Conservation (phyloP, 2,329 filamentous ascomycete species). For the Helotiales sp. region DNA sequence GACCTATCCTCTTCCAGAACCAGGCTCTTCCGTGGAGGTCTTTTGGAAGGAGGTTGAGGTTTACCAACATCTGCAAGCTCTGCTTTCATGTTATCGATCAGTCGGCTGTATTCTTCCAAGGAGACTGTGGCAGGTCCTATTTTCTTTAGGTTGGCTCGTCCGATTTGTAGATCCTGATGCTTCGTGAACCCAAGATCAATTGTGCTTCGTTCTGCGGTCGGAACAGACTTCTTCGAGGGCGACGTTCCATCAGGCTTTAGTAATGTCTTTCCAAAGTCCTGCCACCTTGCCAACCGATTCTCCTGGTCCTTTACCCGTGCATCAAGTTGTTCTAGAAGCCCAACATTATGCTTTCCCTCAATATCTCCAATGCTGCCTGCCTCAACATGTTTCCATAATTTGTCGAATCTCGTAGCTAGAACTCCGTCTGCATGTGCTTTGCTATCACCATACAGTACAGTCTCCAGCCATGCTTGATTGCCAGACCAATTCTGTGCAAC, state of each 20-base stretch:
- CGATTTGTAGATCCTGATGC: slow-evolving; percentile 50
- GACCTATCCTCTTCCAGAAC: slow-evolving; percentile 9
- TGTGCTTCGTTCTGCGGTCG: slow-evolving; percentile 14
- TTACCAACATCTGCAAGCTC: slow-evolving; percentile 33
- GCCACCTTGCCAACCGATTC: slow-evolving; percentile 71
- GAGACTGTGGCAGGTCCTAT: slow-evolving; percentile 6
- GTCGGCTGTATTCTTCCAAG: slow-evolving; percentile 31
- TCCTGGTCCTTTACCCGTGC: slow-evolving; percentile 65
- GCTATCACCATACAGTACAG: slow-evolving; percentile 67
- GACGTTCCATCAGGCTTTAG: slow-evolving; percentile 15
- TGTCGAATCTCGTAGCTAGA: slow-evolving; percentile 66
- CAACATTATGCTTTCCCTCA: slow-evolving; percentile 46
- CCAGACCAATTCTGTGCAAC: slow-evolving; percentile 78
- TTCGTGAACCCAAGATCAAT: slow-evolving; percentile 55
- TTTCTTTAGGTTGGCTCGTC: slow-evolving; percentile 36
- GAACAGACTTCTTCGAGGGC: slow-evolving; percentile 28
- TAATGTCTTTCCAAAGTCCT: slow-evolving; percentile 55
- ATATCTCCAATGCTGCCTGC: slow-evolving; percentile 57
- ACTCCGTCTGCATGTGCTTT: slow-evolving; percentile 58
- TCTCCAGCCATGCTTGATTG: slow-evolving; percentile 70
- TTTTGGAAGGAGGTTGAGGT: slow-evolving; percentile 8
- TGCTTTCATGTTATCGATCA: slow-evolving; percentile 32
- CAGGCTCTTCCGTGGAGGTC: slow-evolving; percentile 12
- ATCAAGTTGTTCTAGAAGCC: slow-evolving; percentile 71
- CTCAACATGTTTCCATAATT: slow-evolving; percentile 69